A percentile compares a stretch with the other conserved stretches of the same genome.
Conservation (phyloP, 306 rosid species). For the Abrus pulchellus region DNA sequence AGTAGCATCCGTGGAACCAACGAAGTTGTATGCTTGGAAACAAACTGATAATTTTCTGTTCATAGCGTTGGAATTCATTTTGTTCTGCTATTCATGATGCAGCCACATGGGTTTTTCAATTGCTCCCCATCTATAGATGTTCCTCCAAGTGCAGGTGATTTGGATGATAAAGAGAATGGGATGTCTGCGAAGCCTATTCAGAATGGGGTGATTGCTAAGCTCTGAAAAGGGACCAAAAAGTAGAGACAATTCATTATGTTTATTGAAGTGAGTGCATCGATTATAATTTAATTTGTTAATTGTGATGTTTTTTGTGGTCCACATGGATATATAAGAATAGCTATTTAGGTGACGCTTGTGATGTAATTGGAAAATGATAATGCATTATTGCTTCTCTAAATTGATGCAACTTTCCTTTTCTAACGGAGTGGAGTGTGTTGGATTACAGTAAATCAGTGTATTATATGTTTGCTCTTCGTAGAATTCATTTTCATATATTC, state of each 20-base stretch:
- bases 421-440: not conserved
- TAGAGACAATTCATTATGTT: conserved; percentile 16
- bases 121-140: conserved; percentile 81
- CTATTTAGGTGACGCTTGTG: not conserved
- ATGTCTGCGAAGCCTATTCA: conserved; percentile 68
- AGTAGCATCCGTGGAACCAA: not conserved
- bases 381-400: conserved; percentile 3
- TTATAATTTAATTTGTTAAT: not conserved
- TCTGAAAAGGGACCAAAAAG: conserved; percentile 47
- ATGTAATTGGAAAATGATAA: conserved; percentile 16
- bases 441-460: not conserved
- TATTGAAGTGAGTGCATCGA: conserved; percentile 1
- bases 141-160: conserved; percentile 70
- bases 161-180: conserved; percentile 71
- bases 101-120: conserved; percentile 88
- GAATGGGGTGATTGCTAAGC: conserved; percentile 69
- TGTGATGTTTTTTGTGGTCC: conserved; percentile 1
- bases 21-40: not conserved
- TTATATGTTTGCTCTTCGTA: not conserved
- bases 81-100: conserved; percentile 45
- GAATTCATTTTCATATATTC: not conserved
- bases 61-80: conserved; percentile 23
- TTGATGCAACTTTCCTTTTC: not conserved
- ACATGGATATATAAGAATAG: conserved; percentile 11
- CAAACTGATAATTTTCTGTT: conserved; percentile 9